Conservation (phyloP, 106 monocot genomes). For the Vanilla planifolia region DNA sequence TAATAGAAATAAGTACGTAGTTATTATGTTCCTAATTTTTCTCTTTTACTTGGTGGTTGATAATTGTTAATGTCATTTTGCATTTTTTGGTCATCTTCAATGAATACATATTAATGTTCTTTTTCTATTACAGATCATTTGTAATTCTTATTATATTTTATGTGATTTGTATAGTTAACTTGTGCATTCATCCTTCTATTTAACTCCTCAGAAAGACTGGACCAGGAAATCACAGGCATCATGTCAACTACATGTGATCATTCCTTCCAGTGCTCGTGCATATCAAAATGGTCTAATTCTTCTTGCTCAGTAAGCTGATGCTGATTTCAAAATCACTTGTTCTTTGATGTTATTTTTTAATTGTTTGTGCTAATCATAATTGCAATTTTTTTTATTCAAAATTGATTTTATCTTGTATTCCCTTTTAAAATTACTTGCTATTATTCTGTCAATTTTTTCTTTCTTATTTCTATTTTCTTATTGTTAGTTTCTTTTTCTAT, state of each 20-base stretch:
- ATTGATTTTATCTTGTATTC: too few species aligned
- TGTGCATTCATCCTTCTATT: slow-evolving; percentile 2
- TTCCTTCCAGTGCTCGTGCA: slow-evolving; percentile 85
- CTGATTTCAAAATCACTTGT: too few species aligned
- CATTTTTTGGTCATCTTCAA: neutral
- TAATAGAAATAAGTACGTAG: too few species aligned
- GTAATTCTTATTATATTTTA: neutral
- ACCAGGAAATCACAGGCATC: slow-evolving; percentile 89
- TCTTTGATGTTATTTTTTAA: too few species aligned
- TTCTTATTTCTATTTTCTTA: too few species aligned
- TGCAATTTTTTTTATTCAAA: too few species aligned
- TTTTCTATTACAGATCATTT: neutral
- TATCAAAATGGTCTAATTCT: slow-evolving; percentile 80
- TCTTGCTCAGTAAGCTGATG: slow-evolving; percentile 86
- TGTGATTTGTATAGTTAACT: neutral
- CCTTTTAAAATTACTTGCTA: too few species aligned
- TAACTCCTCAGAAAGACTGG: slow-evolving; percentile 61
- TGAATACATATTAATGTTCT: neutral
- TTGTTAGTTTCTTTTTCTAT: too few species aligned
- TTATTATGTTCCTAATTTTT: too few species aligned
- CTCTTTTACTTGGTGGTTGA: neutral
- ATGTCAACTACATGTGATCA: slow-evolving; percentile 80
- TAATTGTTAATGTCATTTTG: neutral
- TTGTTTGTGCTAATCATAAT: too few species aligned
- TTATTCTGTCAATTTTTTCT: too few species aligned